Conservation (phyloP, 2,329 filamentous ascomycete genomes). For the Hymenoscyphus salicellus region DNA sequence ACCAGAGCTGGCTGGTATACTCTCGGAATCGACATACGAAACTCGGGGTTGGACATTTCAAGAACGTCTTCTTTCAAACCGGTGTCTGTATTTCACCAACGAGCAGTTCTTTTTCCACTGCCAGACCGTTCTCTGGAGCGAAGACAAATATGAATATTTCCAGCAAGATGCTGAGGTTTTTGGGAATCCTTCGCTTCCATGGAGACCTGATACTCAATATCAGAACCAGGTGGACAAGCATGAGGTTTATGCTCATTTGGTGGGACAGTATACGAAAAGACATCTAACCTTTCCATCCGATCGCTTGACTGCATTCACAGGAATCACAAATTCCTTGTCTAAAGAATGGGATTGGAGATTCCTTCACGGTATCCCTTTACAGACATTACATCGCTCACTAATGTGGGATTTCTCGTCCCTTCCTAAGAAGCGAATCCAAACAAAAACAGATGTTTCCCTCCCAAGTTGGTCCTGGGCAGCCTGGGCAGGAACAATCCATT, state of each 20-base stretch:
- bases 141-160: slow-evolving; percentile 4
- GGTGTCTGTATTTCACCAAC: slow-evolving; percentile 8
- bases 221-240: not conserved
- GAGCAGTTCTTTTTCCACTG: slow-evolving; percentile 8
- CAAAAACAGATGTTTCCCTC: not conserved
- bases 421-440: not conserved
- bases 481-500: not conserved
- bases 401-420: not conserved
- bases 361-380: not conserved
- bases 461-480: slow-evolving; percentile 7
- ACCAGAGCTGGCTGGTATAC: not conserved
- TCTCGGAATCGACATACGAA: not conserved
- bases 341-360: slow-evolving; percentile 2
- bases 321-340: not conserved
- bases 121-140: not conserved
- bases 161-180: not conserved
- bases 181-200: not conserved
- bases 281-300: not conserved
- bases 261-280: not conserved
- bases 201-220: not conserved
- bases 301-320: not conserved
- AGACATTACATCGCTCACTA: not conserved
- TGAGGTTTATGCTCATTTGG: not conserved
- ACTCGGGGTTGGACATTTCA: slow-evolving; percentile 7
- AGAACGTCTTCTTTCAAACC: not conserved